Conservation (phyloP, 176 grass and related monocot genomes). For the Poa annua region DNA sequence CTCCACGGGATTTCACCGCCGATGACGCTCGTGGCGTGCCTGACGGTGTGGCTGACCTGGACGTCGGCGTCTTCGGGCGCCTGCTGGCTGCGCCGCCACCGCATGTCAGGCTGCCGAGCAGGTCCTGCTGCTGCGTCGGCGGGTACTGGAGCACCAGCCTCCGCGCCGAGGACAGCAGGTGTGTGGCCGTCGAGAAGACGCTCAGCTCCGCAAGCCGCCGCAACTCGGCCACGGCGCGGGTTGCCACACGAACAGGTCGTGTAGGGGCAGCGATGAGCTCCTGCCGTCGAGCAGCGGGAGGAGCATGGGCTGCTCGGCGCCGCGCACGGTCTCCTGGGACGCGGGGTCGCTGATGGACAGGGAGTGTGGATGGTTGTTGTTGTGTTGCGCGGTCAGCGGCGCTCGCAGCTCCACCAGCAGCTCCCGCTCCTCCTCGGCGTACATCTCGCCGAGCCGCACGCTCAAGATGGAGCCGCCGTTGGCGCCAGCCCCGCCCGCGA, state of each 20-base stretch:
- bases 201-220: conserved; percentile 69
- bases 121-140: conserved; percentile 51
- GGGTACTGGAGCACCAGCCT: conserved; percentile 64
- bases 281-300: conserved; percentile 46
- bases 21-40: conserved; percentile 32
- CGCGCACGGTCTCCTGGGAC: conserved; percentile 51
- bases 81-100: conserved; percentile 49
- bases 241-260: conserved; percentile 86
- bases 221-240: conserved; percentile 77
- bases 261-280: conserved; percentile 51
- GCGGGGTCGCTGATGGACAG: conserved; percentile 65
- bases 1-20: conserved; percentile 72
- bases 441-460: conserved; percentile 76
- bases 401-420: conserved; percentile 84
- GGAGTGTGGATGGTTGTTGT: conserved; percentile 35
- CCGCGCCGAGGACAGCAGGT: conserved; percentile 82
- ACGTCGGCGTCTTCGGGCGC: conserved; percentile 31
- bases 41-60: conserved; percentile 14
- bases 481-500: conserved; percentile 35
- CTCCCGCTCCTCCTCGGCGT: conserved; percentile 88
- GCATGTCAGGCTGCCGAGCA: conserved; percentile 66
- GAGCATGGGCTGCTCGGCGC: conserved; percentile 55
- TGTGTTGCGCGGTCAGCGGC: conserved; percentile 38
- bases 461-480: background rate
- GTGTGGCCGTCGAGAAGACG: conserved; percentile 70